Evolutionary conservation across 148 eudicot species (phyloP).

Genomic region (Nepenthes gracilis): DNA sequence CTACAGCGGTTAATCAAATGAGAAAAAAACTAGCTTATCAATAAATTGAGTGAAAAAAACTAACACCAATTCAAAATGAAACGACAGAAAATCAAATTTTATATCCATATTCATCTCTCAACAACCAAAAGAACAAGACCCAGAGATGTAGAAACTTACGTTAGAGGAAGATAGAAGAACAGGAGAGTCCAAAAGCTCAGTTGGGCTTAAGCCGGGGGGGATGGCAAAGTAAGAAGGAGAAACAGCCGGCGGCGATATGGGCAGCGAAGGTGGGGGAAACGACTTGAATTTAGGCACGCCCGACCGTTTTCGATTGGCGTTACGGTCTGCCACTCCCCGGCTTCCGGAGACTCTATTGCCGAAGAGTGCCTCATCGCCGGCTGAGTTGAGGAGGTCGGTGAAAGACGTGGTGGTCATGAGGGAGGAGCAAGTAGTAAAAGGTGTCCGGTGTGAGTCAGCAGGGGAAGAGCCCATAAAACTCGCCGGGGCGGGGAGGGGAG

Average conservation of each 20-base stretch:
- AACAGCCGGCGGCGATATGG: constrained; percentile 21
- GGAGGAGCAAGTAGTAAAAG: constrained; percentile 1
- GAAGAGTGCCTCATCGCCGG: constrained; percentile 15
- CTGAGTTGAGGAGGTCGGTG: constrained; percentile 38
- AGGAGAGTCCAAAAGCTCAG: constrained; percentile 80
- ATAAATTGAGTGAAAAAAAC: no score
- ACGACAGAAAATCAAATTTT: not conserved
- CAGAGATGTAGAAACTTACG: constrained; percentile 16
- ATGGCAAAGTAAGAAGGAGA: constrained; percentile 48
- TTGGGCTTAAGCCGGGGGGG: constrained; percentile 60
- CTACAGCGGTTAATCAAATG: no score
- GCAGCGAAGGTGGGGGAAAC: constrained; percentile 58
- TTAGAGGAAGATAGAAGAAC: constrained; percentile 47
- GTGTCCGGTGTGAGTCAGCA: constrained; percentile 1
- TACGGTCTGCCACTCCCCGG: constrained; percentile 26
- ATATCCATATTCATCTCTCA: constrained; percentile 1
- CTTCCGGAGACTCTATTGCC: not conserved
- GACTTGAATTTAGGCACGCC: constrained; percentile 79
- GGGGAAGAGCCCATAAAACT: constrained; percentile 13
- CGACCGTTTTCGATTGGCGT: constrained; percentile 30
- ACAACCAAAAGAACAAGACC: not conserved
- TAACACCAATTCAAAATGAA: no score
- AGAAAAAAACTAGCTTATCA: no score
- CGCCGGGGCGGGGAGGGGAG: not conserved
- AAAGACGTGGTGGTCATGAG: constrained; percentile 21